Percentiles rank a stretch among this genome's conserved stretches.
Conservation (phyloP, 768 basidiomycete genomes). For the Hygrophorus pudorinus region DNA sequence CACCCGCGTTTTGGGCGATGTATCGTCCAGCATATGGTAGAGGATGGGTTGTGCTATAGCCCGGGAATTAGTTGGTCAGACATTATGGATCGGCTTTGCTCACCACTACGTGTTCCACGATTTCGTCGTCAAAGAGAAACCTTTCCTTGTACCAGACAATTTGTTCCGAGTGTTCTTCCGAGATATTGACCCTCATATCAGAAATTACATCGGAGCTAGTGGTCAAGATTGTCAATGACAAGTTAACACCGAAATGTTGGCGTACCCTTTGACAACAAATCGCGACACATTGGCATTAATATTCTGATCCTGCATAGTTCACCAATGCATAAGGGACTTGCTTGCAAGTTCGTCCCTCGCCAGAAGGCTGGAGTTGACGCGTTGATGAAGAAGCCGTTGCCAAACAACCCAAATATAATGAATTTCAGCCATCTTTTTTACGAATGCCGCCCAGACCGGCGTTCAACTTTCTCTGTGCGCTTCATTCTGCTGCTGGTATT, state of each 20-base stretch:
- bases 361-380: not conserved
- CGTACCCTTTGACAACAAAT: constrained; percentile 26
- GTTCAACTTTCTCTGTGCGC: constrained; percentile 66
- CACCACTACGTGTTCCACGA: constrained; percentile 66
- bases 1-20: constrained; percentile 76
- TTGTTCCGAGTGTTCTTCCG: constrained; percentile 42
- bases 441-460: constrained; percentile 22
- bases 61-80: not conserved
- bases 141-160: constrained; percentile 80
- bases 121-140: constrained; percentile 62
- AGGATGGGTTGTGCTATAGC: constrained; percentile 55
- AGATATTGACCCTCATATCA: constrained; percentile 58
- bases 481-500: constrained; percentile 50
- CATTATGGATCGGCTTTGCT: constrained; percentile 16
- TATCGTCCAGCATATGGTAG: constrained; percentile 60
- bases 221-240: not conserved
- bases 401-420: too few species aligned
- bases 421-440: not conserved
- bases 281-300: constrained; percentile 7
- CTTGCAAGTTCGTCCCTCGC: not conserved
- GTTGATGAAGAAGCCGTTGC: not conserved
- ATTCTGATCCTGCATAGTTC: not conserved
- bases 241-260: not conserved
- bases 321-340: not conserved
- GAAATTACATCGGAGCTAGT: constrained; percentile 63